phyloP scores from a whole-genome alignment of 345 rosid species.

The Lumnitzera racemosa region DNA sequence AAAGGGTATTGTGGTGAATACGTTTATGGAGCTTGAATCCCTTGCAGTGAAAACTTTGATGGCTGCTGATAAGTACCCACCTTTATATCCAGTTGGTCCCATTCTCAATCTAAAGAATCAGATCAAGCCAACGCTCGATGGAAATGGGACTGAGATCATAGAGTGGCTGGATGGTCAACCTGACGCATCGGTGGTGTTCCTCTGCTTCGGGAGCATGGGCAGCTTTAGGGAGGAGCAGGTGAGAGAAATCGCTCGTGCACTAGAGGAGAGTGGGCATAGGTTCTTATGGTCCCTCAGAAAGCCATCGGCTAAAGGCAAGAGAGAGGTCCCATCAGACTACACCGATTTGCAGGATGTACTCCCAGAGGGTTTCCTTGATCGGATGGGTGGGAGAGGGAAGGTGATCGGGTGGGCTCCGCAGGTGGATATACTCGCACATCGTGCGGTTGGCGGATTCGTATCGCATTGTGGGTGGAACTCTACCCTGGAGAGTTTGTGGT shows the following conservation, averaged over 20 bases:
- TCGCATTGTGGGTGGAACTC: conserved; percentile 69
- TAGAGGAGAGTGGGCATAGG: conserved; percentile 29
- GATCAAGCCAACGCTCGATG: background rate
- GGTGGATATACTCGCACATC: conserved; percentile 12
- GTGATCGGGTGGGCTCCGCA: conserved; percentile 58
- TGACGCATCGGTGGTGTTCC: conserved; percentile 40
- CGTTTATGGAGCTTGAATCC: conserved; percentile 34
- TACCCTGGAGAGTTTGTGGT: conserved; percentile 42
- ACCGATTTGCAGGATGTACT: conserved; percentile 21
- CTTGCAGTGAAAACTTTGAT: conserved; percentile 12
- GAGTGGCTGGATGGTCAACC: conserved; percentile 46
- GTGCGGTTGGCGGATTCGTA: conserved; percentile 36
- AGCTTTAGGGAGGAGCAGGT: conserved; percentile 35
- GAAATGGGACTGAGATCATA: conserved; percentile 15
- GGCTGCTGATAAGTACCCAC: background rate
- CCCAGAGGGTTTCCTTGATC: conserved; percentile 43
- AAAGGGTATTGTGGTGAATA: conserved; percentile 35
- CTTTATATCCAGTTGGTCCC: conserved; percentile 44
- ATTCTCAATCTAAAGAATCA: conserved; percentile 25
- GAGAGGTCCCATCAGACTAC: conserved; percentile 11
- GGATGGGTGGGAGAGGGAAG: conserved; percentile 32
- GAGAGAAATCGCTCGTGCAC: conserved; percentile 38
- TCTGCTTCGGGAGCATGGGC: conserved; percentile 68
- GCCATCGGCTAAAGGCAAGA: conserved; percentile 5
- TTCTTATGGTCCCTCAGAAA: conserved; percentile 49